Conservation (phyloP, 208 protist genomes). For the Herpetomonas tarakana region DNA sequence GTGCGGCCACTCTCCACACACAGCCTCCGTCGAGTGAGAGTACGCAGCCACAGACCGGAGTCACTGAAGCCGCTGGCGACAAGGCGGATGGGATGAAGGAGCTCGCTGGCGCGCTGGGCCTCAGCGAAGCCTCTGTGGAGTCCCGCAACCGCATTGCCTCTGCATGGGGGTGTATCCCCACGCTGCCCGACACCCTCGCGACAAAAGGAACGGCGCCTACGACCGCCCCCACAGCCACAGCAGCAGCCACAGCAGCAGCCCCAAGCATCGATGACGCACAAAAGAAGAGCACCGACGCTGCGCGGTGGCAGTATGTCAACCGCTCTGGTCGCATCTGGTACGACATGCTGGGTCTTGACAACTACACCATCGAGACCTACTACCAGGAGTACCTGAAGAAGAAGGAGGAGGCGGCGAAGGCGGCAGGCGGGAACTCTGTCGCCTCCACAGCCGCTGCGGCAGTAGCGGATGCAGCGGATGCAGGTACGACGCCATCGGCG, state of each 20-base stretch:
- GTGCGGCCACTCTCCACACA: too few relatives aligned
- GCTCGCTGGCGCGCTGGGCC: not conserved
- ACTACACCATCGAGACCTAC: constrained; percentile 1
- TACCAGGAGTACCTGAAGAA: constrained; percentile 4
- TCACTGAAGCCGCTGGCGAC: not conserved
- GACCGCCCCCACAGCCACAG: not conserved
- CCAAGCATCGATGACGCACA: too few relatives aligned
- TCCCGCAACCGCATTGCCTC: not conserved
- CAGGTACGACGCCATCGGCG: not conserved
- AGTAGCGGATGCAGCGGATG: not conserved
- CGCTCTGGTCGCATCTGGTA: not conserved
- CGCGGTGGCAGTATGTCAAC: constrained; percentile 1
- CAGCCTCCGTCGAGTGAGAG: not conserved
- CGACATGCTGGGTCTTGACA: not conserved
- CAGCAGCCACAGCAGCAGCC: not conserved
- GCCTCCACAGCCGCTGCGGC: too few relatives aligned
- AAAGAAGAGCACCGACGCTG: not conserved
- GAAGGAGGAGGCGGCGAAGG: not conserved
- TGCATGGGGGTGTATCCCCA: not conserved
- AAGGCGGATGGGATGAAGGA: not conserved
- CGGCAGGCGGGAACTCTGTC: not conserved
- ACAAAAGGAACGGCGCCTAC: not conserved
- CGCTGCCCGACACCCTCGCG: not conserved
- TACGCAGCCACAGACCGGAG: not conserved
- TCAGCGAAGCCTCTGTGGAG: not conserved